Percentiles rank a stretch among this genome's conserved stretches.
Evolutionary conservation across 176 grass and related monocot species (phyloP).

Genomic region (Calamus simplicifolius): DNA sequence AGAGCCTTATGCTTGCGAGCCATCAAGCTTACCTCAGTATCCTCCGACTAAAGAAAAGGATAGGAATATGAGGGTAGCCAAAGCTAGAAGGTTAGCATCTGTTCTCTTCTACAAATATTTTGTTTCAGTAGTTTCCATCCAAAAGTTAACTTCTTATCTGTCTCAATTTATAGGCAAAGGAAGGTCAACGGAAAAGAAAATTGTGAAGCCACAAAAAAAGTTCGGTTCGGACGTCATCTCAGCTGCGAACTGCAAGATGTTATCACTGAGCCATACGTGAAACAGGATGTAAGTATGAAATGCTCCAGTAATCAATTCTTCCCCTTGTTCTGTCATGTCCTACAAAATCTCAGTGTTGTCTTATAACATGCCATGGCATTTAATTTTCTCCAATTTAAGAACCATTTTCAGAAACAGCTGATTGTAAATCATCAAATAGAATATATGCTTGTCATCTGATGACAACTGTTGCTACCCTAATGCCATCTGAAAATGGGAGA

Average conservation of each 20-base stretch:
- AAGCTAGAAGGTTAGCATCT: conserved; percentile 44
- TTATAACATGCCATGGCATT: no score
- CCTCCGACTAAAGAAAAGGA: conserved; percentile 96
- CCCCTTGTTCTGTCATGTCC: neutral
- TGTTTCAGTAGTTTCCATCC: conserved; percentile 6
- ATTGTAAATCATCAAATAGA: no score
- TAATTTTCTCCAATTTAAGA: no score
- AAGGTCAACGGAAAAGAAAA: conserved; percentile 43
- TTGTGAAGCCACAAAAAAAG: conserved; percentile 29
- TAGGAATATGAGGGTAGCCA: conserved; percentile 52
- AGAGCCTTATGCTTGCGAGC: conserved; percentile 83
- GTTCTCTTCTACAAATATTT: conserved; percentile 6
- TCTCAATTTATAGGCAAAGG: conserved; percentile 41
- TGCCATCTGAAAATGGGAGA: no score
- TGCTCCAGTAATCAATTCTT: neutral
- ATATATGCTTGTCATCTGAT: no score
- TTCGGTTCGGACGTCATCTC: conserved; percentile 47
- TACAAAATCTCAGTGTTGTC: no score
- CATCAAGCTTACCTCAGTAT: conserved; percentile 69
- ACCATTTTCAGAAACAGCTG: no score
- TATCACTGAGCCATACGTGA: conserved; percentile 25
- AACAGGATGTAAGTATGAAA: conserved; percentile 33
- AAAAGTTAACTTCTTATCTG: neutral
- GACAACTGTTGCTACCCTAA: no score
- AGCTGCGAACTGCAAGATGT: conserved; percentile 39